Evolutionary conservation across 2,329 filamentous ascomycete species (phyloP), one percentile per base, ranked within the genome.

Genomic region (Fusarium aywerte): DNA sequence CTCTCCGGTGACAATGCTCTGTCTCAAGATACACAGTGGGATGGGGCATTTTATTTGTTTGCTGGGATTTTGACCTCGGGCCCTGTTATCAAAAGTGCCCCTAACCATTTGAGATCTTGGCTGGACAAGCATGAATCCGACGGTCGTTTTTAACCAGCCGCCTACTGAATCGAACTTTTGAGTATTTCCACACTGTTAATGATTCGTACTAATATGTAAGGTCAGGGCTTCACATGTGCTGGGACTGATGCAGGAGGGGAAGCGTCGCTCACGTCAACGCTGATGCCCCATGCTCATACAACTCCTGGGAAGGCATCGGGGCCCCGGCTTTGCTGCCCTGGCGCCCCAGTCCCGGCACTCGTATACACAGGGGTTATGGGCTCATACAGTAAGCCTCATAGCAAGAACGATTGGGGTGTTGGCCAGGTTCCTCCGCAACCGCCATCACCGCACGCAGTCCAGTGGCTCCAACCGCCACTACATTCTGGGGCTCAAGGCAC

Each of bases 341-440:
- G 33, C 54, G 56, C 56, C 56, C 58, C 59, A 54, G 65, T 51
- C 56, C 58, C 65, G 65, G 65, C 65, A 68, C 58, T 66, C 56
- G 56, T 69, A 61, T 61, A 50, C 58, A 54, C 65, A 68, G 45
- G 65, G 65, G 40, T 58, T 36, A 65, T 33, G 39, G 48, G 32
- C 63, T 68, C 65, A 61, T 69, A 68, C 54, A 47, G 52, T 62
- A 62, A 68, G 56, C 65, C 65, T 69, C 56, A 69, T 35, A 58
- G 55, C 27, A 57, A 51, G 42, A 56, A 40, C 18, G 31, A 53
- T 40, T 45, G 55, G 32, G 21, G 29, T 50, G 58, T 47, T 61
- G 48, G 36, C 32, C 18, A 43, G 39, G 38, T 40, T 62, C 50
- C 48, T 57, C 52, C 29, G 50, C 49, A 50, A 58, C 56, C 45